A percentile compares a stretch with the other conserved stretches of the same genome.
phyloP scores from a whole-genome alignment of 805 yeast genomes.

The Geotrichum ghanense region DNA sequence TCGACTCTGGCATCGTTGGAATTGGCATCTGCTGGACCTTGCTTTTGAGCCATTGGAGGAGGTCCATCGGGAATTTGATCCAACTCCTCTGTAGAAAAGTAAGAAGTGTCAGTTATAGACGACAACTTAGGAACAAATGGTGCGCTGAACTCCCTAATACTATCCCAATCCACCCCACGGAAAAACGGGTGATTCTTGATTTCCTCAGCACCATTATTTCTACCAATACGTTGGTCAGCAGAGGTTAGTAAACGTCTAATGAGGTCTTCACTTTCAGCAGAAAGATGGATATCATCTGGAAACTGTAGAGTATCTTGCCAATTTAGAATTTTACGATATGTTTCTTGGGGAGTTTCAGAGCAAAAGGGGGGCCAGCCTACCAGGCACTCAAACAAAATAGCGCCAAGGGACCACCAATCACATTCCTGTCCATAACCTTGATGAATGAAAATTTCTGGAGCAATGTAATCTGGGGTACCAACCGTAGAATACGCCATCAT shows the following conservation, averaged over 20 bases:
- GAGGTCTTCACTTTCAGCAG: constrained; percentile 81
- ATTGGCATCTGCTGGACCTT: constrained; percentile 3
- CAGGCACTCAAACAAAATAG: constrained; percentile 91
- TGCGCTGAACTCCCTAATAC: constrained; percentile 77
- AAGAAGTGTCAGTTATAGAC: constrained; percentile 89
- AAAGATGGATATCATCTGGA: constrained; percentile 85
- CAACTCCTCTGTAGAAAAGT: constrained; percentile 95
- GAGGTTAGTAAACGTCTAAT: constrained; percentile 65
- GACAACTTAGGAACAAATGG: constrained; percentile 89
- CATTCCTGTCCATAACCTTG: constrained; percentile 96
- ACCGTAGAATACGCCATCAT: constrained; percentile 94
- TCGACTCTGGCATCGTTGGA: constrained; percentile 61
- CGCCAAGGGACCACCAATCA: constrained; percentile 97
- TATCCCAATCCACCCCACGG: constrained; percentile 92
- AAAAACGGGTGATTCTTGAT: constrained; percentile 85
- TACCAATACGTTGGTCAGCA: constrained; percentile 71
- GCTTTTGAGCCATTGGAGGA: constrained; percentile 30
- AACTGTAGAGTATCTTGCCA: constrained; percentile 82
- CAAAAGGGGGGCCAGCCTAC: constrained; percentile 98
- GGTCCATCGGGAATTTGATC: constrained; percentile 93
- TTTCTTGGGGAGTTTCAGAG: constrained; percentile 88
- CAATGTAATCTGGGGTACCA: constrained; percentile 93
- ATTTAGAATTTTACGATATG: constrained; percentile 80
- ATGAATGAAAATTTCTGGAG: constrained; percentile 85
- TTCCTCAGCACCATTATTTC: constrained; percentile 86